phyloP scores from a whole-genome alignment of 106 monocot species.

The Narthecium ossifragum region DNA sequence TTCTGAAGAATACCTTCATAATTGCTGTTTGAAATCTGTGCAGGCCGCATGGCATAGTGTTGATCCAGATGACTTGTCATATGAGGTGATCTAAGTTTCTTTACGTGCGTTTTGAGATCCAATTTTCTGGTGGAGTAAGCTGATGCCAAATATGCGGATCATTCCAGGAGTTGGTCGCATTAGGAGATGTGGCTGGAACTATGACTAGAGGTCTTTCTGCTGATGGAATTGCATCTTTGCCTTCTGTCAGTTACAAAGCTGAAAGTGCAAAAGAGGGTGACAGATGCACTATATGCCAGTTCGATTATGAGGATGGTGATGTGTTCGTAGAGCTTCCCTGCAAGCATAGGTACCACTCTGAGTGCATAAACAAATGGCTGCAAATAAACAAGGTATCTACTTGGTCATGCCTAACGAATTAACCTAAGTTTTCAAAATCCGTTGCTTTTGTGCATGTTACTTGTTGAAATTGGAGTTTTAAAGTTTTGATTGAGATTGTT shows the following conservation, averaged over 20 bases:
- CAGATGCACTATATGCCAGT: slow-evolving; percentile 35
- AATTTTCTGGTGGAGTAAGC: neutral
- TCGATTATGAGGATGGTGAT: slow-evolving; percentile 35
- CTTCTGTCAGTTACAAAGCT: slow-evolving; percentile 28
- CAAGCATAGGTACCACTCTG: slow-evolving; percentile 32
- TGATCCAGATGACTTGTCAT: slow-evolving; percentile 46
- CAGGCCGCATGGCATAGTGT: slow-evolving; percentile 39
- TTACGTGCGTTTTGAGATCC: neutral
- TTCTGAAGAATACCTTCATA: no score
- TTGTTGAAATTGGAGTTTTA: no score
- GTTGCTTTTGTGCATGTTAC: neutral
- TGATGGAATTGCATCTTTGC: slow-evolving; percentile 27
- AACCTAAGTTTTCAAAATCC: neutral
- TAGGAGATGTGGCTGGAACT: slow-evolving; percentile 30
- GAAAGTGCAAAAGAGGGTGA: slow-evolving; percentile 9
- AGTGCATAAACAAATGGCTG: slow-evolving; percentile 35
- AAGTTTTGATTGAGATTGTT: no score
- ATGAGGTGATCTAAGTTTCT: slow-evolving; percentile 23
- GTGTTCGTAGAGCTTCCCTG: slow-evolving; percentile 19
- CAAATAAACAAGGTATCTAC: slow-evolving; percentile 38
- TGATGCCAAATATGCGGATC: neutral
- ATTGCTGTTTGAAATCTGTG: no score
- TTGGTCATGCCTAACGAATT: neutral
- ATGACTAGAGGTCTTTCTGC: slow-evolving; percentile 29
- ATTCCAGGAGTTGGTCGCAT: slow-evolving; percentile 33